phyloP scores from a whole-genome alignment of 108 stramenopile genomes.

The Cyclotella kingstonii region DNA sequence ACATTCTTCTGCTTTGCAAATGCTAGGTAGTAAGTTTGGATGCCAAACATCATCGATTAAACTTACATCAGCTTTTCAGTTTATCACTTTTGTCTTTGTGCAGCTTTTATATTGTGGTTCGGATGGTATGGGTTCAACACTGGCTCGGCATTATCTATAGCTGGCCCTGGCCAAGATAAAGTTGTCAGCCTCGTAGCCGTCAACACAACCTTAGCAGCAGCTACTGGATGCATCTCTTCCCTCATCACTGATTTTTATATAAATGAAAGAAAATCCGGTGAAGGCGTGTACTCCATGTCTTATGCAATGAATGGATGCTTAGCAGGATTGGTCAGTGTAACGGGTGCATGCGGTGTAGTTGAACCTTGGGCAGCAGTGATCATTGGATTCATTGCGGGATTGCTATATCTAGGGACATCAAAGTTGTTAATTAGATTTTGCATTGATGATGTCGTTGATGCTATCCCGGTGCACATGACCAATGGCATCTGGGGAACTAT shows the following conservation, averaged over 20 bases:
- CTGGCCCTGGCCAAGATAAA: constrained; percentile 22
- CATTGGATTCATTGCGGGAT: constrained; percentile 75
- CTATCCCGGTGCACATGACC: constrained; percentile 87
- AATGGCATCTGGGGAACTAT: constrained; percentile 86
- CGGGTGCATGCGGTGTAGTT: constrained; percentile 77
- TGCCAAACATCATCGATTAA: constrained; percentile 12
- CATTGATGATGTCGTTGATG: constrained; percentile 94
- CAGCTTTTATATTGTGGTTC: constrained; percentile 55
- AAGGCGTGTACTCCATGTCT: constrained; percentile 63
- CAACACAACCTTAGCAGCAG: constrained; percentile 46
- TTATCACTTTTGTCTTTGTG: constrained; percentile 23
- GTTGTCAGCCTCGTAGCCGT: constrained; percentile 51
- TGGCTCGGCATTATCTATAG: constrained; percentile 42
- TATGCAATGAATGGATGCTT: constrained; percentile 67
- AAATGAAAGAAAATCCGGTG: constrained; percentile 46
- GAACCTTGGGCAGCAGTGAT: constrained; percentile 83
- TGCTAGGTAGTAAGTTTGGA: constrained; percentile 37
- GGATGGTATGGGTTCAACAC: constrained; percentile 61
- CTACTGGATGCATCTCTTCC: constrained; percentile 31
- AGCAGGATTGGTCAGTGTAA: constrained; percentile 71
- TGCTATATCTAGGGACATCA: constrained; percentile 64
- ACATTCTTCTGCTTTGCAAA: constrained; percentile 72
- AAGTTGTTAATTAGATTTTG: constrained; percentile 58
- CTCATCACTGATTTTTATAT: constrained; percentile 16
- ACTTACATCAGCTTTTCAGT: too few species aligned